phyloP scores from a whole-genome alignment of 805 yeast species.

The Metschnikowia lunata region DNA sequence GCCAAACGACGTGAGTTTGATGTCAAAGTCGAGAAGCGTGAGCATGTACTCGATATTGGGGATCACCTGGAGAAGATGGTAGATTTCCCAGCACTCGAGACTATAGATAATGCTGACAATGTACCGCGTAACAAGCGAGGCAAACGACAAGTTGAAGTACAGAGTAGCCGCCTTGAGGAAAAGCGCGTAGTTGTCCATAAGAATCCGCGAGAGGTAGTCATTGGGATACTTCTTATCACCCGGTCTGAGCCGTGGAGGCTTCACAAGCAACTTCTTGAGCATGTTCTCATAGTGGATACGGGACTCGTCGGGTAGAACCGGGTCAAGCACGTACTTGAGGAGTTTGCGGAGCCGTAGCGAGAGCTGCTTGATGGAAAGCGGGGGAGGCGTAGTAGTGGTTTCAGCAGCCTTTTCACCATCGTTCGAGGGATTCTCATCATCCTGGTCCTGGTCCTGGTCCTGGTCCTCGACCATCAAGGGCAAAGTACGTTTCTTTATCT shows the following conservation, averaged over 20 bases:
- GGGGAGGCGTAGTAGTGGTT: not conserved
- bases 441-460: not conserved
- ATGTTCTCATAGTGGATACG: constrained; percentile 27
- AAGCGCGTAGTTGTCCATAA: constrained; percentile 35
- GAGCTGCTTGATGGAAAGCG: constrained; percentile 23
- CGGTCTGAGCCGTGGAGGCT: constrained; percentile 19
- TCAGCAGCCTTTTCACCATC: not conserved
- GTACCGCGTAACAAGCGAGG: constrained; percentile 37
- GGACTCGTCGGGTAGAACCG: constrained; percentile 26
- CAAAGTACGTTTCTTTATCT: constrained; percentile 17
- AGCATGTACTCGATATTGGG: constrained; percentile 34
- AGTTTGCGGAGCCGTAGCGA: constrained; percentile 30
- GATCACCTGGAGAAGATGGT: constrained; percentile 32
- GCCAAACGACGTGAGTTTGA: constrained; percentile 34
- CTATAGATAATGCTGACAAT: constrained; percentile 36
- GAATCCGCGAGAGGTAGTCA: constrained; percentile 31
- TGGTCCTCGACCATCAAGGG: constrained; percentile 1
- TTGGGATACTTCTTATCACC: constrained; percentile 27
- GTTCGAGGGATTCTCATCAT: not conserved
- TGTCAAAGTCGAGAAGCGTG: constrained; percentile 31
- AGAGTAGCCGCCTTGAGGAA: constrained; percentile 28
- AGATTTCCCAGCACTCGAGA: constrained; percentile 42
- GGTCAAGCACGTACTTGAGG: constrained; percentile 26
- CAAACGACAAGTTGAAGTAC: constrained; percentile 36
- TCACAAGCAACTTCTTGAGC: constrained; percentile 24